A percentile compares a stretch with the other conserved stretches of the same genome.
Conservation (phyloP, 1,139 yeast genomes). For the Insectozyma bohioensis region DNA sequence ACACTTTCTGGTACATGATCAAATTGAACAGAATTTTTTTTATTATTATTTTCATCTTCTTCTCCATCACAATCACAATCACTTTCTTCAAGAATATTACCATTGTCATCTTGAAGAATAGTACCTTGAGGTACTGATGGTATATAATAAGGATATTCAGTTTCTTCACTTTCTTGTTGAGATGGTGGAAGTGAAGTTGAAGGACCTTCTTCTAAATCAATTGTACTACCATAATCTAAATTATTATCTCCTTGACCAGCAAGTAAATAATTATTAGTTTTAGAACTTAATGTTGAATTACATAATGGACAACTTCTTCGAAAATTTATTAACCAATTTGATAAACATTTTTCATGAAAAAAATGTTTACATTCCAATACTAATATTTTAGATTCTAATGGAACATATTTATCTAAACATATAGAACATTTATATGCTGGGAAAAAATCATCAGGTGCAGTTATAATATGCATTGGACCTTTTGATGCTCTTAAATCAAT, state of each 20-base stretch:
- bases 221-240: constrained; percentile 21
- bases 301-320: constrained; percentile 48
- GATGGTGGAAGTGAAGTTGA: constrained; percentile 10
- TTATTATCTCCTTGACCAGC: constrained; percentile 19
- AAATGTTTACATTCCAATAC: constrained; percentile 47
- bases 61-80: too few relatives aligned
- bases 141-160: constrained; percentile 3
- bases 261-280: constrained; percentile 15
- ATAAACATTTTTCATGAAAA: constrained; percentile 44
- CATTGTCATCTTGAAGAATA: too few relatives aligned
- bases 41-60: neutral
- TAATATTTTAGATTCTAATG: constrained; percentile 38
- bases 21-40: neutral
- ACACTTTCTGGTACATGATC: constrained; percentile 5
- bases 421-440: constrained; percentile 46
- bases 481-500: constrained; percentile 26
- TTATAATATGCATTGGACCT: constrained; percentile 23
- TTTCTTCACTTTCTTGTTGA: constrained; percentile 10
- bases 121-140: constrained; percentile 1
- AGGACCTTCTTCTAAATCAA: constrained; percentile 19
- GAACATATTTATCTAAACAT: constrained; percentile 43
- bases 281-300: constrained; percentile 24
- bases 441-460: constrained; percentile 37
- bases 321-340: constrained; percentile 49
- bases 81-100: too few relatives aligned